Evolutionary conservation across 2,329 filamentous ascomycete species (phyloP).

Genomic region (Fusarium sp.): DNA sequence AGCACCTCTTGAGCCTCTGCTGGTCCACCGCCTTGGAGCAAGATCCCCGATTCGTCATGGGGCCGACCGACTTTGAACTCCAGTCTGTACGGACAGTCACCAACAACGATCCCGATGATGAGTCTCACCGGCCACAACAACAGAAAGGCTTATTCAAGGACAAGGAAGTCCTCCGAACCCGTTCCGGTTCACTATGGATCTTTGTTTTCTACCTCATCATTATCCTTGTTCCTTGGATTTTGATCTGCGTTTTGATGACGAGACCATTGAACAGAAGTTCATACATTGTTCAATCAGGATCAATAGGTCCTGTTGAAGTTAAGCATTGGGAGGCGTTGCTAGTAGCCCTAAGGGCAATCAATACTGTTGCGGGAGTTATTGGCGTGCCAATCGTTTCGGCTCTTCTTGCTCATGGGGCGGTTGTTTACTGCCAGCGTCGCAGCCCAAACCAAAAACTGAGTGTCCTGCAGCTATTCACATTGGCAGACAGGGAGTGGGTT

Average conservation of each 20-base stretch:
- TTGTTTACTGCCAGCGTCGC: constrained; percentile 31
- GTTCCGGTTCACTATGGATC: neutral
- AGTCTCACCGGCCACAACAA: neutral
- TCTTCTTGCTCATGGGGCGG: constrained; percentile 26
- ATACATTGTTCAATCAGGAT: constrained; percentile 22
- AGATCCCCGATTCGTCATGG: neutral
- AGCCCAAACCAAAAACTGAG: constrained; percentile 5
- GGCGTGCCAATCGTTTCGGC: constrained; percentile 27
- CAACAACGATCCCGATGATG: neutral
- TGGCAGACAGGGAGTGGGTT: constrained; percentile 28
- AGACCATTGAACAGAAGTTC: constrained; percentile 14
- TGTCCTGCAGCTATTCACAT: constrained; percentile 15
- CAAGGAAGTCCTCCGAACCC: neutral
- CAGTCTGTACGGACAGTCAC: neutral
- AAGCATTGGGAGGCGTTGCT: neutral
- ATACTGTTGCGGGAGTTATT: neutral
- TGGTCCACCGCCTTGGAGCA: no score
- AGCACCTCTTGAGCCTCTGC: neutral
- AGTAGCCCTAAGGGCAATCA: neutral
- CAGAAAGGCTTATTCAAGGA: constrained; percentile 8
- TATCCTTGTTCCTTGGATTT: constrained; percentile 19
- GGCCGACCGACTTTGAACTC: neutral
- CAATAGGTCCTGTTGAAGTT: neutral
- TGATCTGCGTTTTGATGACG: constrained; percentile 32
- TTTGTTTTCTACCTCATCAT: constrained; percentile 8